Base-by-base conservation (phyloP, 2,329 filamentous ascomycete species). In the Trichoderma koningii region DNA sequence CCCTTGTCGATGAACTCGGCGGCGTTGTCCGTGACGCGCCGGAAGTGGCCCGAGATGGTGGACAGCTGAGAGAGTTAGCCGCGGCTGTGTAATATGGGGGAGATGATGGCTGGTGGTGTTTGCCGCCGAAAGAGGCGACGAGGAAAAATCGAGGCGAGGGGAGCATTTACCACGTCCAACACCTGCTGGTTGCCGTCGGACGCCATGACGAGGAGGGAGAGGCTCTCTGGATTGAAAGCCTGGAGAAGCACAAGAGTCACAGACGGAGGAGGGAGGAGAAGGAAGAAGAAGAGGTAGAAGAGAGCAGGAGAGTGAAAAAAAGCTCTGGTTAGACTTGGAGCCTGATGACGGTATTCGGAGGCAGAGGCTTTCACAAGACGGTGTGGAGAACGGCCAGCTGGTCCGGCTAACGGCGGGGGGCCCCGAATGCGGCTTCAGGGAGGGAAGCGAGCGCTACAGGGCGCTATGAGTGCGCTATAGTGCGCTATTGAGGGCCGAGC, bases 1-100 rank as follows among this genome's bases (percentile, higher is more conserved):
- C 93, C 87, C 66, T 85, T 83, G 77, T 97, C 92, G 75, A 96
- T 86, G 70, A 89, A 89, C 69, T 92, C 89, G 74, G 92, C 92
- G 67, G 94, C 84, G 61, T 91, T 84, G 70, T 83, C 82, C 17
- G 89, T 88, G 76, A 92, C 93, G 68, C 82, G 83, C 67, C 85
- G 85, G 74, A 94, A 82, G 72, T 93, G 87, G 77, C 85, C 78
- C 67, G 82, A 80, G 64, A 85, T 76, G 69, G 78, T 81, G 68
- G 82, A 81, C 69, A 87, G 76, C 84, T 87, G 69, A 45, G 63
- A 67, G 41, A 68, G 66, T 38, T 28, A 61, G 57, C 57, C 48
- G 47, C 48, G 57, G 47, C 55, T 55, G 26, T 48, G 41, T 28
- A 6, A 38, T 14, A 38, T 14, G 34, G 34, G 10, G 34, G 12